Evolutionary conservation across 495 filamentous ascomycete genomes (phyloP).

Genomic region (Penicillium crystallinum): DNA sequence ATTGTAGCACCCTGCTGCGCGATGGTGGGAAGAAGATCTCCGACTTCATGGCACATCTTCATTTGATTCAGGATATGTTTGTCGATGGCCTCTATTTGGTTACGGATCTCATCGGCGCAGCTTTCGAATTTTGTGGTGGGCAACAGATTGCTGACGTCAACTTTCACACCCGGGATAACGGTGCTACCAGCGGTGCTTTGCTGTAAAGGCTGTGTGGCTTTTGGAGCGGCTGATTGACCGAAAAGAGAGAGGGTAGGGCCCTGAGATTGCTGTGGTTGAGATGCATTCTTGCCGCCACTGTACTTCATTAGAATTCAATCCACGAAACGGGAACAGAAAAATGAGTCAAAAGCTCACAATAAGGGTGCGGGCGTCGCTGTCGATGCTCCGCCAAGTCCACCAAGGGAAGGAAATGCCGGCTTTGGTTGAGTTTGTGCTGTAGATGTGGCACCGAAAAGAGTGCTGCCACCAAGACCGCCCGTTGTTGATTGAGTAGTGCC

Average conservation of each 20-base stretch:
- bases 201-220: conserved; percentile 37
- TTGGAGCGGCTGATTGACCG: conserved; percentile 26
- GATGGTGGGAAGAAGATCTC: conserved; percentile 52
- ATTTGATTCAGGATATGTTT: conserved; percentile 67
- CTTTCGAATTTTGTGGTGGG: conserved; percentile 88
- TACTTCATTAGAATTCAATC: conserved; percentile 10
- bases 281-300: conserved; percentile 24
- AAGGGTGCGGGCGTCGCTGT: neutral
- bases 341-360: neutral
- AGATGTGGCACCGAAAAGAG: conserved; percentile 39
- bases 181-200: conserved; percentile 37
- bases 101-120: conserved; percentile 76
- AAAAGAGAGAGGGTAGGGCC: conserved; percentile 41
- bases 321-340: conserved; percentile 10
- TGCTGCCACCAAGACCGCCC: conserved; percentile 27
- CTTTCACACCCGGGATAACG: conserved; percentile 63
- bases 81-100: conserved; percentile 69
- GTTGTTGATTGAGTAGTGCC: conserved; percentile 25
- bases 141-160: conserved; percentile 69
- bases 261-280: conserved; percentile 33
- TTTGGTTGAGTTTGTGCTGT: conserved; percentile 37
- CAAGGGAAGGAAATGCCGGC: conserved; percentile 30
- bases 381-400: conserved; percentile 1
- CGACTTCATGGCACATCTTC: conserved; percentile 42
- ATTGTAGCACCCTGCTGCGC: conserved; percentile 58